These are phyloP conservation scores for Carex arenaria DNA, from an alignment of 202 grass and related monocot species.

Conservation along the genomic window DNA sequence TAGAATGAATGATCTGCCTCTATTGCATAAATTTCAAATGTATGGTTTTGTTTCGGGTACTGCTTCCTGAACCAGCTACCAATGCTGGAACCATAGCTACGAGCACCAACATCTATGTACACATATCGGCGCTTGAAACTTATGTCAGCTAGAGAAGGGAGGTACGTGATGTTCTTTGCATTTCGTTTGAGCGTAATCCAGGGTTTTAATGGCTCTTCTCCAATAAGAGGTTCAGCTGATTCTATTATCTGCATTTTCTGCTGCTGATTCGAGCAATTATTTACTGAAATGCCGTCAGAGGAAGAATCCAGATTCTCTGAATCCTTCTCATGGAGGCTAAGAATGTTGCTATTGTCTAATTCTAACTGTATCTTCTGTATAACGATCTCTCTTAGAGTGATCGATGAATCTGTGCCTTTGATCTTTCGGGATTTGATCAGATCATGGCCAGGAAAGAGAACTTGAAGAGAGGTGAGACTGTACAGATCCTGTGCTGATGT, in stretches of 20 bases:
- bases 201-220: constrained; percentile 70
- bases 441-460: constrained; percentile 39
- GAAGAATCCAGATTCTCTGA: constrained; percentile 21
- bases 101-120: constrained; percentile 69
- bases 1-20: constrained; percentile 88
- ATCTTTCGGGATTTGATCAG: constrained; percentile 42
- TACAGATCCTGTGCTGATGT: constrained; percentile 53
- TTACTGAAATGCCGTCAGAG: constrained; percentile 12
- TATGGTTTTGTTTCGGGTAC: constrained; percentile 93
- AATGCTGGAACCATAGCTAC: constrained; percentile 82
- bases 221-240: constrained; percentile 61
- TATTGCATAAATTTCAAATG: constrained; percentile 79
- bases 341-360: constrained; percentile 18
- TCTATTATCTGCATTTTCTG: constrained; percentile 52
- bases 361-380: constrained; percentile 60
- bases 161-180: constrained; percentile 72
- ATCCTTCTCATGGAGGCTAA: neutral
- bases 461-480: constrained; percentile 49
- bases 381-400: constrained; percentile 52
- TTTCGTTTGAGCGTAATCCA: constrained; percentile 89
- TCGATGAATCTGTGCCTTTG: constrained; percentile 22
- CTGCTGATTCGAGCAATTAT: constrained; percentile 39
- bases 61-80: constrained; percentile 93
- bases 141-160: constrained; percentile 58
- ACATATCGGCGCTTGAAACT: constrained; percentile 75